Conservation (phyloP, 2,329 filamentous ascomycete genomes). For the Metarhizium brunneum region DNA sequence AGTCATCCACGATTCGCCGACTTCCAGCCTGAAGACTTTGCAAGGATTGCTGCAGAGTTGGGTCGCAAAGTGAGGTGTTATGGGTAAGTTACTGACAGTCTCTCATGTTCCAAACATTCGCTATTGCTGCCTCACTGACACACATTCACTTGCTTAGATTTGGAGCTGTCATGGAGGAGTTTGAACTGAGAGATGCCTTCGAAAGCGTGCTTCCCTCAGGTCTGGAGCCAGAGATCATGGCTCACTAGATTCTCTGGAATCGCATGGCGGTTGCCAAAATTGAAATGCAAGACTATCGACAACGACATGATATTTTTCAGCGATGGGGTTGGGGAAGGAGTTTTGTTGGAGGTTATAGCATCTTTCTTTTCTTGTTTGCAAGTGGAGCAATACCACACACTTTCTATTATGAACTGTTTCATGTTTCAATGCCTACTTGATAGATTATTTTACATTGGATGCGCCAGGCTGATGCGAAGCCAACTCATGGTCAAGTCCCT, state of each 20-base stretch:
- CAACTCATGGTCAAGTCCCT: background rate
- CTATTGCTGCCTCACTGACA: slow-evolving; percentile 2
- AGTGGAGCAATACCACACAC: background rate
- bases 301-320: background rate
- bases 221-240: slow-evolving; percentile 9
- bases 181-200: slow-evolving; percentile 68
- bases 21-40: slow-evolving; percentile 60
- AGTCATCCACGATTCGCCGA: slow-evolving; percentile 59
- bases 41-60: slow-evolving; percentile 63
- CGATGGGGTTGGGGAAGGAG: background rate
- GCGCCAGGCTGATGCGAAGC: background rate
- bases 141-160: slow-evolving; percentile 32
- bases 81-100: slow-evolving; percentile 50
- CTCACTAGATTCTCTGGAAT: slow-evolving; percentile 2
- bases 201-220: slow-evolving; percentile 42
- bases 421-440: background rate
- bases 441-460: background rate
- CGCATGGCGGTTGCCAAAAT: background rate
- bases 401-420: background rate
- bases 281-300: background rate
- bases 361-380: background rate
- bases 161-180: slow-evolving; percentile 55
- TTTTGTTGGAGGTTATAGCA: background rate
- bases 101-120: background rate
- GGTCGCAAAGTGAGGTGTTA: slow-evolving; percentile 81